A percentile compares a stretch with the other conserved stretches of the same genome.
Conservation (phyloP, 495 filamentous ascomycete species). For the Penicillium diatomitis region DNA sequence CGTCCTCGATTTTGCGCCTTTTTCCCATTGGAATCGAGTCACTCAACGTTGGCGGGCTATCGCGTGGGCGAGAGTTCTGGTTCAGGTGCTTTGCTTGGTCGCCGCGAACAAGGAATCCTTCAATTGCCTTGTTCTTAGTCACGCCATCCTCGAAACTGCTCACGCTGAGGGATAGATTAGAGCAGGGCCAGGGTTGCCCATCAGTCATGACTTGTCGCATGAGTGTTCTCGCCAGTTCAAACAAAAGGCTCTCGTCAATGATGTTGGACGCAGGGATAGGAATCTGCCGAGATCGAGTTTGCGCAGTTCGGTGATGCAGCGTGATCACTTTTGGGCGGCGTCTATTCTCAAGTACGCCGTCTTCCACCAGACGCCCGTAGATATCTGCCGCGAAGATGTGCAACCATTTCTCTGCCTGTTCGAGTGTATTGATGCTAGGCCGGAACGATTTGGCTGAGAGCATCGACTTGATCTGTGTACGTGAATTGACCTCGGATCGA, state of each 20-base stretch:
- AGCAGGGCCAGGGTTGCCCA: conserved; percentile 76
- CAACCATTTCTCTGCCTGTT: conserved; percentile 80
- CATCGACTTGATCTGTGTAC: conserved; percentile 96
- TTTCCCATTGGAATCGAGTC: conserved; percentile 17
- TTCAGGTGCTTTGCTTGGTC: conserved; percentile 54
- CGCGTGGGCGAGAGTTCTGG: conserved; percentile 8
- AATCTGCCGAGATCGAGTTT: conserved; percentile 60
- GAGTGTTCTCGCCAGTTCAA: conserved; percentile 65
- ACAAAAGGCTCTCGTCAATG: conserved; percentile 64
- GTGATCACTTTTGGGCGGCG: conserved; percentile 77
- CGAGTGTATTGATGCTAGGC: conserved; percentile 68
- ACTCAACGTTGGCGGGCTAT: neutral
- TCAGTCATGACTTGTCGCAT: conserved; percentile 70
- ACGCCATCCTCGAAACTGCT: conserved; percentile 85
- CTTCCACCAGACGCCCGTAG: conserved; percentile 79
- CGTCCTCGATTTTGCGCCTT: conserved; percentile 25
- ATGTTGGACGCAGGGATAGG: conserved; percentile 69
- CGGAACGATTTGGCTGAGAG: conserved; percentile 95
- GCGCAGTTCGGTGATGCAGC: conserved; percentile 64
- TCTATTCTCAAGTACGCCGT: conserved; percentile 83
- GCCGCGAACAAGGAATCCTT: conserved; percentile 71
- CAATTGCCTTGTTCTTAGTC: conserved; percentile 74
- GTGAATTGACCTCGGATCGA: conserved; percentile 75
- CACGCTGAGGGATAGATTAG: conserved; percentile 75
- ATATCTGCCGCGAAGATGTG: conserved; percentile 91